These are phyloP conservation scores for Allantophomopsis cytisporea DNA, from an alignment of 2,329 filamentous ascomycete species.

Conservation along the genomic window DNA sequence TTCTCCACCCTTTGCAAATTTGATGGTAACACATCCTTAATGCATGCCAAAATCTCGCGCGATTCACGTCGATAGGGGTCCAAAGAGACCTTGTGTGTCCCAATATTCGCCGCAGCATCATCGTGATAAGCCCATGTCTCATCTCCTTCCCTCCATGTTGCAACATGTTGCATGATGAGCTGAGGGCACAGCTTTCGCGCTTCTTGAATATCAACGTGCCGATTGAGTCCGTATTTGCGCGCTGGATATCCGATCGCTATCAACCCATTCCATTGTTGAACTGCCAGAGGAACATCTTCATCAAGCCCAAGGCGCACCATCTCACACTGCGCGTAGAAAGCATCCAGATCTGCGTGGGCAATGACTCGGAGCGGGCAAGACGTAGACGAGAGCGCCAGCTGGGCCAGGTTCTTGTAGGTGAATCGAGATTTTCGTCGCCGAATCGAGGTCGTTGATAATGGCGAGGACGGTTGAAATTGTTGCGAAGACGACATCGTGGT, in stretches of 20 bases:
- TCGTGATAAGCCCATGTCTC: conserved; percentile 84
- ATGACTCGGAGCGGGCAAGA: conserved; percentile 74
- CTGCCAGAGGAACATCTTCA: conserved; percentile 70
- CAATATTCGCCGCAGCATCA: conserved; percentile 64
- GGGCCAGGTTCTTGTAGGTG: conserved; percentile 70
- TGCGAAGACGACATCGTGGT: conserved; percentile 30
- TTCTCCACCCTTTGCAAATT: conserved; percentile 71
- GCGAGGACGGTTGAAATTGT: conserved; percentile 30
- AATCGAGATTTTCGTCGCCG: conserved; percentile 48
- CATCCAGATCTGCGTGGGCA: conserved; percentile 89
- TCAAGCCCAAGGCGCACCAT: conserved; percentile 70
- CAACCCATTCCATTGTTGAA: conserved; percentile 84
- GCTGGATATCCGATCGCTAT: conserved; percentile 97
- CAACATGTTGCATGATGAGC: conserved; percentile 81
- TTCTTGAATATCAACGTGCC: conserved; percentile 68
- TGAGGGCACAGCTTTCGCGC: conserved; percentile 78
- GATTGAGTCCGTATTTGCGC: conserved; percentile 62
- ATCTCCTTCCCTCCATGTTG: conserved; percentile 87
- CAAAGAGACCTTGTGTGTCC: conserved; percentile 80
- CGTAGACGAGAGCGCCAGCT: conserved; percentile 57
- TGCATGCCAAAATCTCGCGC: conserved; percentile 63
- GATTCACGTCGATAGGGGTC: conserved; percentile 85
- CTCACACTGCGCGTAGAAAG: conserved; percentile 95
- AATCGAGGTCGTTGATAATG: conserved; percentile 17
- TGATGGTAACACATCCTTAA: conserved; percentile 60